Percentiles rank a stretch among this genome's conserved stretches.
Conservation (phyloP, 139 green algal species). For the Nannochloris sp. region DNA sequence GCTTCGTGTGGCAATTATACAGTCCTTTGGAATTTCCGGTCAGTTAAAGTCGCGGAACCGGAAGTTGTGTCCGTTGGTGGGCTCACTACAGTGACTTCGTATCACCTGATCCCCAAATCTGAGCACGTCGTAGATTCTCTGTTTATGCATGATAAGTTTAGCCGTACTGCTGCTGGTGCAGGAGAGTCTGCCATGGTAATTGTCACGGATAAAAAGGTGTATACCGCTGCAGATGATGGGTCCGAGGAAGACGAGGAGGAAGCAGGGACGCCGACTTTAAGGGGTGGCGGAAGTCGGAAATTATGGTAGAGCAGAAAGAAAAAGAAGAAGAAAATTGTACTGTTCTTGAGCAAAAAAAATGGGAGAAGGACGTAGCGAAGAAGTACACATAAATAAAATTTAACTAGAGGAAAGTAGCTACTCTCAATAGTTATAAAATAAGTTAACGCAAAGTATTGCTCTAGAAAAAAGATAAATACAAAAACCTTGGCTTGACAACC, state of each 20-base stretch:
- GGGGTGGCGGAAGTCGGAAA: no score
- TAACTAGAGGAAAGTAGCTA: no score
- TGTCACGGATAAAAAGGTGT: slow-evolving; percentile 40
- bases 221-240: slow-evolving; percentile 24
- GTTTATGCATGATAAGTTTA: slow-evolving; percentile 70
- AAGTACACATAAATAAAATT: no score
- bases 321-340: no score
- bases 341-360: no score
- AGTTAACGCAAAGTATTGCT: background rate
- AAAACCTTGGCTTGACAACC: no score
- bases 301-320: no score
- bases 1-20: slow-evolving; percentile 68
- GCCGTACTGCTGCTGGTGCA: background rate
- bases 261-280: background rate
- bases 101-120: slow-evolving; percentile 66
- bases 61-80: slow-evolving; percentile 52
- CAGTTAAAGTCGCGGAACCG: slow-evolving; percentile 42
- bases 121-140: slow-evolving; percentile 70
- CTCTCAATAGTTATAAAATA: background rate
- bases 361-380: no score
- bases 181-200: slow-evolving; percentile 40
- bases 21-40: slow-evolving; percentile 80
- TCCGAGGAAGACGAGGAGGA: slow-evolving; percentile 17
- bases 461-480: background rate
- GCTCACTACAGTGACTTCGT: slow-evolving; percentile 74